phyloP scores from a whole-genome alignment of 2,329 filamentous ascomycete species.

The Corinectria fuckeliana region DNA sequence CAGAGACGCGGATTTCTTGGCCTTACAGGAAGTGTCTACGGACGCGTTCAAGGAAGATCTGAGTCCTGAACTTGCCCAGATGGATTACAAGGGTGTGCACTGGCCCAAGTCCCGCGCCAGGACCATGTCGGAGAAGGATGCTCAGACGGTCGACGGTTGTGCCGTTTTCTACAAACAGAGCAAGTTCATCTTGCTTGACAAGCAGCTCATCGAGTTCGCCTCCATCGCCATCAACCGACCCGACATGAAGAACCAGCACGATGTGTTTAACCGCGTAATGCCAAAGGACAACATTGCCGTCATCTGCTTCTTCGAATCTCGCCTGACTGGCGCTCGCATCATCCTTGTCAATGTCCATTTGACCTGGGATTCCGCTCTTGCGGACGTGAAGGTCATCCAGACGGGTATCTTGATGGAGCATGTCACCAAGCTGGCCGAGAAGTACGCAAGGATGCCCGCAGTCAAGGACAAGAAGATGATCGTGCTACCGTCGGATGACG shows the following conservation, averaged over 20 bases:
- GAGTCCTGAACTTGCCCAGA: constrained; percentile 81
- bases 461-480: constrained; percentile 80
- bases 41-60: constrained; percentile 94
- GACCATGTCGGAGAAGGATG: constrained; percentile 90
- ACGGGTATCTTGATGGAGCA: constrained; percentile 95
- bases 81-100: constrained; percentile 93
- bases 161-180: constrained; percentile 95
- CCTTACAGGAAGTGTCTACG: constrained; percentile 90
- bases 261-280: constrained; percentile 99
- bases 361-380: constrained; percentile 89
- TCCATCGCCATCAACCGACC: constrained; percentile 91
- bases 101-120: constrained; percentile 89
- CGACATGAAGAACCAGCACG: constrained; percentile 96
- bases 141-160: constrained; percentile 91
- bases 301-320: constrained; percentile 90
- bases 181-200: constrained; percentile 94
- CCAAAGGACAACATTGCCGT: constrained; percentile 97
- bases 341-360: constrained; percentile 95
- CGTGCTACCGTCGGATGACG: constrained; percentile 54
- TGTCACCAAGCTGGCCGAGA: constrained; percentile 83
- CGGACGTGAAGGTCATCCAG: constrained; percentile 96
- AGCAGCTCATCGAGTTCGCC: constrained; percentile 91
- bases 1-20: constrained; percentile 86
- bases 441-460: constrained; percentile 79
- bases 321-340: constrained; percentile 84